Conservation (phyloP, 139 green algal genomes). For the Chlamydomonas eustigma region DNA sequence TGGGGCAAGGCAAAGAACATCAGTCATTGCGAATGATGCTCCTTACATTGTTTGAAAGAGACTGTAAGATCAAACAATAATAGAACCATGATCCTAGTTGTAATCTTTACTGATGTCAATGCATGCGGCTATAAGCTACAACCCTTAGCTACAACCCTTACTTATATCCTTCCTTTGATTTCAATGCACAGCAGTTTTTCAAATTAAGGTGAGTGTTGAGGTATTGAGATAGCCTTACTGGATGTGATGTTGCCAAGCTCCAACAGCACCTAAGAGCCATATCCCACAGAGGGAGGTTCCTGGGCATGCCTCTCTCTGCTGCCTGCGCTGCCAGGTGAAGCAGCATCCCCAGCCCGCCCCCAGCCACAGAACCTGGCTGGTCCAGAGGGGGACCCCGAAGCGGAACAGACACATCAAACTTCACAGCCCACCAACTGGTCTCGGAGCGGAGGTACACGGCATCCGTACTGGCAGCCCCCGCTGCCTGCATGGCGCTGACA, state of each 20-base stretch:
- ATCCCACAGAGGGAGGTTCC: slow-evolving; percentile 15
- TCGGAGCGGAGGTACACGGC: slow-evolving; percentile 13
- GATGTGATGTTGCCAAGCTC: slow-evolving; percentile 25
- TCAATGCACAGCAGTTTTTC: no score
- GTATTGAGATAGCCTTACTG: slow-evolving; percentile 11
- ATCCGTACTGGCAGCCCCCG: not conserved
- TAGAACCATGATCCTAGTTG: no score
- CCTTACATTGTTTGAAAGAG: no score
- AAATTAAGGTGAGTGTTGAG: slow-evolving; percentile 6
- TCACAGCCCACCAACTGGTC: slow-evolving; percentile 27
- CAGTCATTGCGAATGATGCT: no score
- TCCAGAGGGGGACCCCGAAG: not conserved
- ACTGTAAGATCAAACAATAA: no score
- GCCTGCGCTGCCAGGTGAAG: not conserved
- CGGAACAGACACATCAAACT: slow-evolving; percentile 24
- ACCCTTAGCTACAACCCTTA: no score
- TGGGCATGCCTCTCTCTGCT: slow-evolving; percentile 5
- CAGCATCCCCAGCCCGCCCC: not conserved
- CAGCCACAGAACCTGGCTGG: not conserved
- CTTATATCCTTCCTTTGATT: no score
- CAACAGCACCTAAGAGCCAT: slow-evolving; percentile 20
- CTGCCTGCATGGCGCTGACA: slow-evolving; percentile 16
- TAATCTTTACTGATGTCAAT: no score
- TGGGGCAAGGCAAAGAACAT: no score
- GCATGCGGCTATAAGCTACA: no score